phyloP scores from a whole-genome alignment of 2,329 filamentous ascomycete species.

The Aureobasidium sp. region DNA sequence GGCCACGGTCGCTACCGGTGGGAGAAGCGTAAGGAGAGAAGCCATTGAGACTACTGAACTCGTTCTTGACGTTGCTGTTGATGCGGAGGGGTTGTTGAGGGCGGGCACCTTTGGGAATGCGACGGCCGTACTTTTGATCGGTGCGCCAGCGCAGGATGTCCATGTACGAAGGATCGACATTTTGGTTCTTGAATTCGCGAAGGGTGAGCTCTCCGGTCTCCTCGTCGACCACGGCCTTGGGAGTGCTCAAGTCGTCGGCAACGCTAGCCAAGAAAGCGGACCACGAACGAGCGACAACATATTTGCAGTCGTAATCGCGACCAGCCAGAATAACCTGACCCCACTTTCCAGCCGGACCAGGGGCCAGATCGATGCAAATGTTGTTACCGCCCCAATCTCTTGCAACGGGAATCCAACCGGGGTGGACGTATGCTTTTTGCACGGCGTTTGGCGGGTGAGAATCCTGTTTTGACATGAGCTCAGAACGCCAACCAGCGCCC shows the following conservation, averaged over 20 bases:
- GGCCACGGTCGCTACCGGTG: slow-evolving; percentile 56
- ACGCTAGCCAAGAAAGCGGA: slow-evolving; percentile 75
- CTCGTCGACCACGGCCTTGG: slow-evolving; percentile 88
- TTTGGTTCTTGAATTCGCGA: slow-evolving; percentile 79
- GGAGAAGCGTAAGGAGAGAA: slow-evolving; percentile 61
- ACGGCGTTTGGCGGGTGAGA: slow-evolving; percentile 80
- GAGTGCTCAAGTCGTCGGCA: slow-evolving; percentile 83
- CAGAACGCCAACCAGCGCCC: slow-evolving; percentile 62
- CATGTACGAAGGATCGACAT: slow-evolving; percentile 87
- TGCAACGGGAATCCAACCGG: slow-evolving; percentile 90
- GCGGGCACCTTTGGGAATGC: slow-evolving; percentile 39
- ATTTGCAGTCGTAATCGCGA: slow-evolving; percentile 97
- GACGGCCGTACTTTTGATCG: slow-evolving; percentile 84
- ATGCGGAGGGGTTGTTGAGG: slow-evolving; percentile 32
- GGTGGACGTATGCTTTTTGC: slow-evolving; percentile 88
- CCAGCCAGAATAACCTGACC: slow-evolving; percentile 95
- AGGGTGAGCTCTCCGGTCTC: slow-evolving; percentile 87
- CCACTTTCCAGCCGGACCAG: slow-evolving; percentile 84
- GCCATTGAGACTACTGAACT: slow-evolving; percentile 37
- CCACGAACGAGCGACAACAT: slow-evolving; percentile 92
- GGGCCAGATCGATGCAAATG: slow-evolving; percentile 84
- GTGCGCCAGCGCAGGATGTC: slow-evolving; percentile 92
- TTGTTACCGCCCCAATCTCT: slow-evolving; percentile 99
- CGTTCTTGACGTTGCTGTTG: slow-evolving; percentile 47
- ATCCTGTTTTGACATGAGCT: slow-evolving; percentile 75